phyloP scores from a whole-genome alignment of 2,329 filamentous ascomycete species.

The Colletotrichum tamarilloi region DNA sequence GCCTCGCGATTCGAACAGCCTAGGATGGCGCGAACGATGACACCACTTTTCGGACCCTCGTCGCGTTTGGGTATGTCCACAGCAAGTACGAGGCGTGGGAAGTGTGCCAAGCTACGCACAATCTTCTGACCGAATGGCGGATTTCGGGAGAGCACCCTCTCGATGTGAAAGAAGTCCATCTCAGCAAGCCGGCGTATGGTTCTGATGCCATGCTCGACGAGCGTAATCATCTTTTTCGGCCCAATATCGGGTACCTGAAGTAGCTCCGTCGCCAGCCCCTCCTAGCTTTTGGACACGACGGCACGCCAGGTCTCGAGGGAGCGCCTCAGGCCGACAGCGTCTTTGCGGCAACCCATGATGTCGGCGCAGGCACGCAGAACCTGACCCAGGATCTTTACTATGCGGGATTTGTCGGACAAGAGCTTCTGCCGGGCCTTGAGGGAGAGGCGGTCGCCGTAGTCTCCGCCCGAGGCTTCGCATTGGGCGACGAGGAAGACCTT shows the following conservation, averaged over 20 bases:
- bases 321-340: conserved; percentile 74
- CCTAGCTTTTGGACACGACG: conserved; percentile 81
- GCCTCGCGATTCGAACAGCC: conserved; percentile 76
- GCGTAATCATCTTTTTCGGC: conserved; percentile 77
- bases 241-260: conserved; percentile 87
- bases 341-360: conserved; percentile 53
- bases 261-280: conserved; percentile 76
- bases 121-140: conserved; percentile 84
- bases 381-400: conserved; percentile 47
- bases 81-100: conserved; percentile 69
- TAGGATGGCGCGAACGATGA: conserved; percentile 74
- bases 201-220: conserved; percentile 76
- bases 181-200: conserved; percentile 77
- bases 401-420: conserved; percentile 43
- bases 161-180: conserved; percentile 78
- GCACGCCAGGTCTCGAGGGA: conserved; percentile 84
- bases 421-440: conserved; percentile 47
- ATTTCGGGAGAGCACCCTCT: conserved; percentile 80
- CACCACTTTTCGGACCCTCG: conserved; percentile 4
- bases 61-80: conserved; percentile 49
- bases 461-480: conserved; percentile 69
- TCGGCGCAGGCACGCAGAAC: conserved; percentile 52
- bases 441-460: conserved; percentile 58
- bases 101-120: conserved; percentile 71
- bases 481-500: conserved; percentile 84